Evolutionary conservation across 1,284 basidiomycete species (phyloP).

Genomic region (Erythrobasidium hasegawianum): DNA sequence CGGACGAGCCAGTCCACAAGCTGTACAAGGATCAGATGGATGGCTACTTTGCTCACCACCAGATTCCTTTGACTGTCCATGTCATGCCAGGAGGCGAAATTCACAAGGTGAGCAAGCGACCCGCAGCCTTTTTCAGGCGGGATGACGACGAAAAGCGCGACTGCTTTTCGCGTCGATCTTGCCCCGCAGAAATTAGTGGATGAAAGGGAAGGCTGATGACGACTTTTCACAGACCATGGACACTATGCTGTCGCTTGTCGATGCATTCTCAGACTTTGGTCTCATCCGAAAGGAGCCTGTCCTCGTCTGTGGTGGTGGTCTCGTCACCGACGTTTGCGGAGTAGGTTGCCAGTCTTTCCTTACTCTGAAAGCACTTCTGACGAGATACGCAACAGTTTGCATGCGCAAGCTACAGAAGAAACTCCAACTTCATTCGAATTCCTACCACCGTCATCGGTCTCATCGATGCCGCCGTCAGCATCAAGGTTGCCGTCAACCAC

Average conservation of each 20-base stretch:
- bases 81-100: constrained; percentile 54
- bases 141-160: constrained; percentile 1
- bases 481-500: constrained; percentile 50
- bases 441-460: constrained; percentile 54
- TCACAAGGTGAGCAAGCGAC: constrained; percentile 54
- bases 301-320: constrained; percentile 53
- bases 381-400: constrained; percentile 50
- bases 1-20: constrained; percentile 50
- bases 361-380: constrained; percentile 35
- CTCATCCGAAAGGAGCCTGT: constrained; percentile 54
- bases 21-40: constrained; percentile 45
- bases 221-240: constrained; percentile 33
- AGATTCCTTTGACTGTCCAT: constrained; percentile 51
- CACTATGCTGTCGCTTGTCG: constrained; percentile 53
- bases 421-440: constrained; percentile 53
- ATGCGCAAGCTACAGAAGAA: constrained; percentile 52
- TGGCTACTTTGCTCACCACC: constrained; percentile 41
- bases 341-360: background rate
- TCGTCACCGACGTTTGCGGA: constrained; percentile 47
- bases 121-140: background rate
- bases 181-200: too few relatives aligned
- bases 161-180: background rate
- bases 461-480: constrained; percentile 53
- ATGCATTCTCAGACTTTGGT: constrained; percentile 53
- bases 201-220: background rate